These are phyloP conservation scores for Coemansia biformis DNA, from an alignment of 192 early-diverging fungal species.

Conservation along the genomic window DNA sequence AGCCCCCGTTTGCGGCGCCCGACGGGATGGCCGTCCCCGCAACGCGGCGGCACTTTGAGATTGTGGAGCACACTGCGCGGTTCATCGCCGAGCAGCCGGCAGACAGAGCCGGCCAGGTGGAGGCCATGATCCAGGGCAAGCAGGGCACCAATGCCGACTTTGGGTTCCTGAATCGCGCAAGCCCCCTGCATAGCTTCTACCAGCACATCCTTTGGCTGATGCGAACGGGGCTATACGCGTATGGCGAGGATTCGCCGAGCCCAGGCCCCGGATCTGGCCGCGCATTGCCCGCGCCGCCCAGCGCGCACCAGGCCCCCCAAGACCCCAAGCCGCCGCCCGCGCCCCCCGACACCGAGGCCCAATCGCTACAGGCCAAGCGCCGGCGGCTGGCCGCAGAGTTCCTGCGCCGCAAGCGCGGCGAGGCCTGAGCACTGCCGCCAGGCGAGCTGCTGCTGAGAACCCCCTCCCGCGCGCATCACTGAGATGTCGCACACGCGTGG, in stretches of 20 bases:
- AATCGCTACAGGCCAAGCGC: conserved; percentile 26
- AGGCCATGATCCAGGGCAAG: conserved; percentile 68
- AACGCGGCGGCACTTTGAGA: conserved; percentile 54
- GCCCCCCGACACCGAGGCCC: conserved; percentile 13
- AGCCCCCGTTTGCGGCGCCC: conserved; percentile 15
- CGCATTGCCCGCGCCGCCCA: conserved; percentile 4
- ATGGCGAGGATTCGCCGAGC: conserved; percentile 13
- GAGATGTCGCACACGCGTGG: too few relatives aligned
- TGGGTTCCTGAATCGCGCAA: conserved; percentile 58
- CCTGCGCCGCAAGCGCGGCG: conserved; percentile 7
- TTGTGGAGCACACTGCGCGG: conserved; percentile 66
- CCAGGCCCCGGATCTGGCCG: not conserved
- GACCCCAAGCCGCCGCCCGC: conserved; percentile 12
- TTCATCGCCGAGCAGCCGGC: conserved; percentile 54
- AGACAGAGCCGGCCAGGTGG: conserved; percentile 54
- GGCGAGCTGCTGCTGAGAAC: not conserved
- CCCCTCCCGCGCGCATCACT: too few relatives aligned
- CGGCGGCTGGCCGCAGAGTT: conserved; percentile 20
- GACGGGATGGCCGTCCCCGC: conserved; percentile 39
- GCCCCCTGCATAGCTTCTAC: conserved; percentile 66
- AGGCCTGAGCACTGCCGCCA: not conserved
- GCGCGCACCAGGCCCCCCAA: conserved; percentile 8
- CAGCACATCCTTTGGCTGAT: conserved; percentile 60
- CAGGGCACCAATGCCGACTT: conserved; percentile 68
- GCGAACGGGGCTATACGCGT: conserved; percentile 56